Evolutionary conservation across 768 basidiomycete species (phyloP), one percentile per base, ranked within the genome.

Genomic region (Leccinum aurantiacum): DNA sequence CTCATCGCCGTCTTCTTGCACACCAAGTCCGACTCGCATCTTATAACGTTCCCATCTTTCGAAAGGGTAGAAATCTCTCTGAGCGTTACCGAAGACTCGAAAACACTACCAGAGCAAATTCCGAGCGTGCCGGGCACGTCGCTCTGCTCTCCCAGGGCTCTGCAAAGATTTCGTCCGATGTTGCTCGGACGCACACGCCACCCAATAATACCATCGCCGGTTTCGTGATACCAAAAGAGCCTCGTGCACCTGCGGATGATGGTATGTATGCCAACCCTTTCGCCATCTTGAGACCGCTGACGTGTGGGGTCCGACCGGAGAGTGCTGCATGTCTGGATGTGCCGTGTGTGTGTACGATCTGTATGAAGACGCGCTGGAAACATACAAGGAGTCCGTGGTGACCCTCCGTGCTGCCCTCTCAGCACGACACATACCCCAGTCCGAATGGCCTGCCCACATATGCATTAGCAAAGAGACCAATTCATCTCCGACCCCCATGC

Each of bases 311-410:
- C 24, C 19, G 35, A 49, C 17, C 2, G 10, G 64, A 94, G 93
- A 94, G 74, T 95, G 93, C 73, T 96, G 93, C 77, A 95, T 95
- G 93, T 93, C 92, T 3, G 91, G 91, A 31, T 96, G 94, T 68
- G 90, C 93, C 0, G 75, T 95, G n/a, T 95, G 94, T 71, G 89
- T 95, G 8, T 91, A 95, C 74, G 92, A 93, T 65, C 72, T 94
- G 25, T 93, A 94, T 74, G 86, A 90, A 61, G 91, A 93, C 52
- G 82, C 87, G 1, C 71, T 91, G 2, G 76, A 77, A 24, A 78
- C 76, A 13, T 93, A 93, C 76, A 80, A 82, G 25, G 78, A 81
- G 13, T 79, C 85, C 4, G 63, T 93, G 0, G 66, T 67, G 3
- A 60, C 76, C 0, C 72, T 94, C 10, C 80, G 82, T n/a, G 51